Evolutionary conservation across 73 alveolate species (phyloP).

Genomic region (Paramecium sexaurelia): DNA sequence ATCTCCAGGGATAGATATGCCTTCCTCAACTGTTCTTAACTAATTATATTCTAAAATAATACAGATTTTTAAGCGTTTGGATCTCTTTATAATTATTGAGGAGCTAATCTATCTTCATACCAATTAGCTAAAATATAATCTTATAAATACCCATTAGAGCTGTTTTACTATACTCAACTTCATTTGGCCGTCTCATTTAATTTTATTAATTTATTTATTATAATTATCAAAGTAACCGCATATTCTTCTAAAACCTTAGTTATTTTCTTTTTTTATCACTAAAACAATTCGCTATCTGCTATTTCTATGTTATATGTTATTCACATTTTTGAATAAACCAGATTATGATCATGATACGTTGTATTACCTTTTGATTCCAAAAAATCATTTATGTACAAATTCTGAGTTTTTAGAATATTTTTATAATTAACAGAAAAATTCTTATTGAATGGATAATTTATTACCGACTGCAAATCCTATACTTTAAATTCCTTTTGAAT

Average conservation of each 20-base stretch:
- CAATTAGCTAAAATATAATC: conserved; percentile 27
- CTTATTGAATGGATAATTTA: conserved; percentile 1
- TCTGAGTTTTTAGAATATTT: not conserved
- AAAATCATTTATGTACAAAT: no score
- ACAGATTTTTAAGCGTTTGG: conserved; percentile 33
- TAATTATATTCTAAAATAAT: not conserved
- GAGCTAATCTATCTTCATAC: conserved; percentile 60
- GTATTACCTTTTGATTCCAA: not conserved
- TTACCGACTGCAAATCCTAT: conserved; percentile 48
- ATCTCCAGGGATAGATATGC: conserved; percentile 50
- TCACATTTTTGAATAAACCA: no score
- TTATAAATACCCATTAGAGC: conserved; percentile 35
- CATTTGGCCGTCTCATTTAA: conserved; percentile 53
- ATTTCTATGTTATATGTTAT: no score
- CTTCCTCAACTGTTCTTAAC: conserved; percentile 38
- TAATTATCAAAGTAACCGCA: not conserved
- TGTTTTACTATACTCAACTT: conserved; percentile 22
- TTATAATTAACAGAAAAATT: conserved; percentile 35
- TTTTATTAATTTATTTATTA: not conserved
- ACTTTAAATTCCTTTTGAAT: conserved; percentile 8
- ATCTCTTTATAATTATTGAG: conserved; percentile 9
- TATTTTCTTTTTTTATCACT: no score
- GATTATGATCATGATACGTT: no score
- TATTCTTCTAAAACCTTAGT: not conserved
- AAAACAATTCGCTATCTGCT: no score